These are phyloP conservation scores for Amphicarpaea edgeworthii DNA, from an alignment of 306 rosid genomes.

Conservation along the genomic window DNA sequence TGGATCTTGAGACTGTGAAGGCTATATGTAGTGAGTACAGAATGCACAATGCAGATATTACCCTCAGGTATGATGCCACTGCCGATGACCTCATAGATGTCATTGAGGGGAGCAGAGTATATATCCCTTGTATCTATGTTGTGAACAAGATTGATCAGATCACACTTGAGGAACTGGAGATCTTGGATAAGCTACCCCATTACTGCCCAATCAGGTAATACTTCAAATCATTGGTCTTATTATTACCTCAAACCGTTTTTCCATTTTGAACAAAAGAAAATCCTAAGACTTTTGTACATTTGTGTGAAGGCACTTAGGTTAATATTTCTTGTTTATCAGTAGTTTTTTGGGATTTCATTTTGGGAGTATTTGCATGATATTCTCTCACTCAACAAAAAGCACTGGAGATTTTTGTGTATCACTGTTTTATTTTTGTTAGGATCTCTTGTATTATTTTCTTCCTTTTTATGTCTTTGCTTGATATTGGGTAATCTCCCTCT, in stretches of 20 bases:
- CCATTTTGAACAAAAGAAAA: no score
- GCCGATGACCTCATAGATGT: slow-evolving; percentile 98
- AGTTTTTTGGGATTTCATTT: slow-evolving; percentile 3
- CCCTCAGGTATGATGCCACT: slow-evolving; percentile 93
- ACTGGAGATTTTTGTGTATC: not conserved
- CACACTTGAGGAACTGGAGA: slow-evolving; percentile 96
- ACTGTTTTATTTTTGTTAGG: not conserved
- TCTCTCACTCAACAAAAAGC: not conserved
- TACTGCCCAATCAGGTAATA: slow-evolving; percentile 92
- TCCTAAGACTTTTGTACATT: no score
- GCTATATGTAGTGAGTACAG: slow-evolving; percentile 96
- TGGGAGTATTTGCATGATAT: slow-evolving; percentile 1
- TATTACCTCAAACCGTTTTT: slow-evolving; percentile 3
- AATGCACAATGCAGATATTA: slow-evolving; percentile 96
- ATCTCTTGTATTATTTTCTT: not conserved
- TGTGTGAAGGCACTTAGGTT: slow-evolving; percentile 11
- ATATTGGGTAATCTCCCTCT: not conserved
- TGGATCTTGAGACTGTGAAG: slow-evolving; percentile 95
- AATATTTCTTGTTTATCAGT: slow-evolving; percentile 19
- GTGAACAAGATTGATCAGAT: slow-evolving; percentile 98
- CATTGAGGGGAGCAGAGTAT: slow-evolving; percentile 92
- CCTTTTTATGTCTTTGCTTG: not conserved
- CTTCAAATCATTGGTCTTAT: slow-evolving; percentile 10
- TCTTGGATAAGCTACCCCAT: slow-evolving; percentile 97
- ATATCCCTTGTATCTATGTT: slow-evolving; percentile 93